A percentile compares a stretch with the other conserved stretches of the same genome.
phyloP scores from a whole-genome alignment of 495 filamentous ascomycete genomes.

The Neurospora sp. region DNA sequence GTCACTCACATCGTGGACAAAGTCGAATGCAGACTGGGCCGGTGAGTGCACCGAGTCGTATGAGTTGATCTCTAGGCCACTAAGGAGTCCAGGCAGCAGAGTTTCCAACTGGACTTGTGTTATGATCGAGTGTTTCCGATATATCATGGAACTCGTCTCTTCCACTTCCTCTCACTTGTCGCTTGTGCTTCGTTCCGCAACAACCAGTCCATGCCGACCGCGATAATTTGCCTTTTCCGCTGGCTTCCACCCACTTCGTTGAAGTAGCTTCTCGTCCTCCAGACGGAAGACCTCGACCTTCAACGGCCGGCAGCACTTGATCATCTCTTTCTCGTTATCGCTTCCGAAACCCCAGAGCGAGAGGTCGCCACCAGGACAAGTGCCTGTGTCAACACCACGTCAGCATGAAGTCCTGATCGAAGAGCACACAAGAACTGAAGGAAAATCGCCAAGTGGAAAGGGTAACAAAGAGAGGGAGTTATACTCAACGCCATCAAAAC shows the following conservation, averaged over 20 bases:
- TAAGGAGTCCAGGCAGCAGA: neutral
- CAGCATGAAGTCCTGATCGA: neutral
- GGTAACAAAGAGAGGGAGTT: slow-evolving; percentile 38
- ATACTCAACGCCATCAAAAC: slow-evolving; percentile 61
- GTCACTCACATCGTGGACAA: neutral
- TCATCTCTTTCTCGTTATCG: slow-evolving; percentile 54
- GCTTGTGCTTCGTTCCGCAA: slow-evolving; percentile 1
- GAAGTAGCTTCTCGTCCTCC: slow-evolving; percentile 35
- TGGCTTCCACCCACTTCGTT: slow-evolving; percentile 48
- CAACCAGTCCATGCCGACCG: slow-evolving; percentile 55
- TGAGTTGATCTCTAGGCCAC: neutral
- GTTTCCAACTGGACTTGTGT: neutral
- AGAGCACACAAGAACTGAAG: neutral
- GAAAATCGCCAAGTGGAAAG: slow-evolving; percentile 2
- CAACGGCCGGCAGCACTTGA: slow-evolving; percentile 61
- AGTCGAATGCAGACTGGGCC: neutral
- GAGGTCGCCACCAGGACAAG: slow-evolving; percentile 53
- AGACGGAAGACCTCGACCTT: slow-evolving; percentile 61
- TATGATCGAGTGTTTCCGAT: neutral
- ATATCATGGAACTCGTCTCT: neutral
- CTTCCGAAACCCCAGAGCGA: slow-evolving; percentile 67
- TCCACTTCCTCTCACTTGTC: neutral
- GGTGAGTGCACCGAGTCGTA: neutral
- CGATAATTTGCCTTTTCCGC: slow-evolving; percentile 48
- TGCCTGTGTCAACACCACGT: slow-evolving; percentile 24